Evolutionary conservation across 2,329 filamentous ascomycete species (phyloP), one percentile per base, ranked within the genome.

Genomic region (Xylaria arbuscula): DNA sequence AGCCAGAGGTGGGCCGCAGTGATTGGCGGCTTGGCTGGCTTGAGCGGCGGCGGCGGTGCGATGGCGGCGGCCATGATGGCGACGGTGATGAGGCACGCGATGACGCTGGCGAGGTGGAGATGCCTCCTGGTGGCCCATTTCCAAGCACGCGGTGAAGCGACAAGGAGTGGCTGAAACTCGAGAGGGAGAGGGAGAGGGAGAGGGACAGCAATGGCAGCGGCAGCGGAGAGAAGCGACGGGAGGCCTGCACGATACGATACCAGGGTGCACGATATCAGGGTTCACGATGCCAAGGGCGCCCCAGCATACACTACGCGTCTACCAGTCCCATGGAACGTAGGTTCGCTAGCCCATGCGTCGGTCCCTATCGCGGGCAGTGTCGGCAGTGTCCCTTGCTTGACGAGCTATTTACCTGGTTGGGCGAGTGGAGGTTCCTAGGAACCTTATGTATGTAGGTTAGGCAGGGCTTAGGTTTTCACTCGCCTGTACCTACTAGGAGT

Each of bases 61-160:
- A 45, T 62, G 47, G 57, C 65, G 58, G 55, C 53, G 54, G 38
- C 32, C 64, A 53, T 28, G 66, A 67, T 63, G 65, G 66, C 65
- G 66, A 59, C 64, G 70, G 53, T 68, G 72, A 58, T 72, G 71
- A 74, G 70, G 72, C 64, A 72, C 58, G 61, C 62, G 71, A 68
- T 70, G 68, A 73, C 67, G 72, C 68, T 64, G 70, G 68, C 50
- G 70, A 67, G 70, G 64, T 62, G 51, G 63, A 64, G 72, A 70
- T 64, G 72, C 65, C 70, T 75, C 73, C 72, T 69, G 65, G 54
- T 55, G 65, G 54, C 60, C 70, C 72, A 76, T 75, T 61, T 73
- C 74, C 63, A 71, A 70, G 65, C 65, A 66, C 10, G 38, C 47
- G 59, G 71, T 73, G 72, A 74, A 74, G 73, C 74, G 67, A 66